A percentile compares a stretch with the other conserved stretches of the same genome.
These are phyloP conservation scores for Cyberlindnera galapagoensis DNA, from an alignment of 805 yeast species.

Conservation along the genomic window DNA sequence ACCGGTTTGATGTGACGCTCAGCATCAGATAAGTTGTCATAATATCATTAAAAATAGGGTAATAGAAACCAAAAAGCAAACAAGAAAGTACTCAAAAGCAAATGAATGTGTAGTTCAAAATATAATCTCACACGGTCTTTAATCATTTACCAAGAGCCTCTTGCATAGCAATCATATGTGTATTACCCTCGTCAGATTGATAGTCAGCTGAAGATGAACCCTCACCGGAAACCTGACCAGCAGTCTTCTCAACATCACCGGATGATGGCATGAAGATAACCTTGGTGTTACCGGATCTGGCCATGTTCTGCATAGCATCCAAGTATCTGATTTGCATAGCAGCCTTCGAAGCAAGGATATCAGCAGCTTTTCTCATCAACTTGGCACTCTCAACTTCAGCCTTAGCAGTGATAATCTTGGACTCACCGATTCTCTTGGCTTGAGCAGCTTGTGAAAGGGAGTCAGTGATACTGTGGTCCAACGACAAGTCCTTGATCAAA, in stretches of 20 bases:
- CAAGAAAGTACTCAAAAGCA: too few species aligned
- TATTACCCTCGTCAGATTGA: background rate
- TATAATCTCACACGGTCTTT: too few species aligned
- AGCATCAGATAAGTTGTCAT: too few species aligned
- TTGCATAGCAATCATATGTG: conserved; percentile 5
- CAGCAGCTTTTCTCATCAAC: conserved; percentile 74
- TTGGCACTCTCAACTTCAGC: conserved; percentile 75
- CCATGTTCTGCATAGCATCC: conserved; percentile 76
- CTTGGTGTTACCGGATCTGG: conserved; percentile 52
- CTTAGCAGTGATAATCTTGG: conserved; percentile 66
- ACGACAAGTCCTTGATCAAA: conserved; percentile 56
- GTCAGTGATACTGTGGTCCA: conserved; percentile 48
- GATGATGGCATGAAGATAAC: conserved; percentile 68
- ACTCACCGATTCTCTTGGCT: conserved; percentile 69
- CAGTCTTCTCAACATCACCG: conserved; percentile 29
- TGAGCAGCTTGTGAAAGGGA: conserved; percentile 71
- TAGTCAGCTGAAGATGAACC: background rate
- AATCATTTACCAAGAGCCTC: conserved; percentile 5
- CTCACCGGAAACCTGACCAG: conserved; percentile 3
- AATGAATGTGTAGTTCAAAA: too few species aligned
- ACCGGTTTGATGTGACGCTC: too few species aligned
- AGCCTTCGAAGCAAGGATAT: conserved; percentile 63
- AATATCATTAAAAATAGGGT: too few species aligned
- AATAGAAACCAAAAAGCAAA: too few species aligned
- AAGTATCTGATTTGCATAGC: conserved; percentile 75